Conservation (phyloP, 1,284 basidiomycete species). For the Prillingera fragicola region DNA sequence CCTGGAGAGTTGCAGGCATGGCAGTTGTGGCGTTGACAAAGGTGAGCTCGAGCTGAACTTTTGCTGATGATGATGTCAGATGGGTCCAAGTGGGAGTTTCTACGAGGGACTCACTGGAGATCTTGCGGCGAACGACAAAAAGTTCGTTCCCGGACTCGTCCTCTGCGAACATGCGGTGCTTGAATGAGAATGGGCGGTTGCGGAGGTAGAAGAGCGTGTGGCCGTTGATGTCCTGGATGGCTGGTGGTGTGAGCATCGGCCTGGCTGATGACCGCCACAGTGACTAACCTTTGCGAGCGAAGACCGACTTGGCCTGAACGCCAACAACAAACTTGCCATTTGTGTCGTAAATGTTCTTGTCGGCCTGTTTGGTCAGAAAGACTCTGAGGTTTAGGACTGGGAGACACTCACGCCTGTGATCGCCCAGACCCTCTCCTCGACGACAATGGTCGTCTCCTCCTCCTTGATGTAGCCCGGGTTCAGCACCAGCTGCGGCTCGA, state of each 20-base stretch:
- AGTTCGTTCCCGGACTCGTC: slow-evolving; percentile 3
- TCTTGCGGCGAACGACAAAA: slow-evolving; percentile 3
- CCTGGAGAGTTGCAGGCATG: slow-evolving; percentile 22
- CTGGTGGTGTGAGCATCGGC: background rate
- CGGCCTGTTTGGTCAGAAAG: slow-evolving; percentile 3
- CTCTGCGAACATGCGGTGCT: slow-evolving; percentile 2
- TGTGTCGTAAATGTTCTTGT: slow-evolving; percentile 2
- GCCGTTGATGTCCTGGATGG: slow-evolving; percentile 8
- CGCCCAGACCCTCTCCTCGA: slow-evolving; percentile 28
- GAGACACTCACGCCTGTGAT: slow-evolving; percentile 4
- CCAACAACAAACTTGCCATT: slow-evolving; percentile 11
- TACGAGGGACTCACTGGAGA: too few relatives aligned
- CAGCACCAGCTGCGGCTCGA: too few relatives aligned
- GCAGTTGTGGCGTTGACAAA: slow-evolving; percentile 17
- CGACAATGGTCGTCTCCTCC: slow-evolving; percentile 10
- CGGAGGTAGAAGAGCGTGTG: slow-evolving; percentile 13
- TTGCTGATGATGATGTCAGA: too few relatives aligned
- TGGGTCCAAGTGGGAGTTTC: too few relatives aligned
- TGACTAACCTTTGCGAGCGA: slow-evolving; percentile 20
- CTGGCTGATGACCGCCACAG: too few relatives aligned
- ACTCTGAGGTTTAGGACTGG: too few relatives aligned
- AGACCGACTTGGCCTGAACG: slow-evolving; percentile 30
- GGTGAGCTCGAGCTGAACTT: slow-evolving; percentile 13
- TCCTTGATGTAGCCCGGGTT: too few relatives aligned
- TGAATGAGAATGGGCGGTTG: slow-evolving; percentile 30